Evolutionary conservation across 768 basidiomycete genomes (phyloP).

Genomic region (Suillus decipiens): DNA sequence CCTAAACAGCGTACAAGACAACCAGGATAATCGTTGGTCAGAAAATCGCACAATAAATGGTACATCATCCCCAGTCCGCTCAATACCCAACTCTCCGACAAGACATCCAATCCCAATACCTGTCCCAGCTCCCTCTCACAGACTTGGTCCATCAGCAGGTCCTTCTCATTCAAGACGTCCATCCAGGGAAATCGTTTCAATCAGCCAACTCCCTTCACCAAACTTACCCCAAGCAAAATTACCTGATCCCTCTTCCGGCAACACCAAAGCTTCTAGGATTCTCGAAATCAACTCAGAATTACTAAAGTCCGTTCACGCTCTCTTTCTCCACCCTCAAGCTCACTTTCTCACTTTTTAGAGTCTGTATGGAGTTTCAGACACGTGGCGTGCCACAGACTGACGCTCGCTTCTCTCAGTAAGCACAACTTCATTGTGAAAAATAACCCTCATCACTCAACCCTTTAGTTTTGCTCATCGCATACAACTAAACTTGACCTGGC

Average conservation of each 20-base stretch:
- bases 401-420: conserved; percentile 58
- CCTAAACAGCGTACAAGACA: conserved; percentile 19
- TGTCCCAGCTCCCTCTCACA: conserved; percentile 22
- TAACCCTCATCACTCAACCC: conserved; percentile 16
- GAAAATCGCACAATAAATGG: conserved; percentile 27
- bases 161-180: conserved; percentile 31
- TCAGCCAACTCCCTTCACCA: conserved; percentile 33
- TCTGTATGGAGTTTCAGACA: conserved; percentile 60
- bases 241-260: conserved; percentile 21
- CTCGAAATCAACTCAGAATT: conserved; percentile 72
- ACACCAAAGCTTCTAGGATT: conserved; percentile 59
- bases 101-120: conserved; percentile 17
- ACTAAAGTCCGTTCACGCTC: conserved; percentile 51
- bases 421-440: conserved; percentile 16
- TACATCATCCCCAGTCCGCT: conserved; percentile 18
- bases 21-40: conserved; percentile 13
- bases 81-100: conserved; percentile 6
- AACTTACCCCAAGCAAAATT: conserved; percentile 15
- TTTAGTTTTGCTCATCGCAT: conserved; percentile 60
- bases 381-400: conserved; percentile 51
- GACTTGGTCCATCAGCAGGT: conserved; percentile 17
- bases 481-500: conserved; percentile 71
- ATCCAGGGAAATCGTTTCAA: conserved; percentile 27
- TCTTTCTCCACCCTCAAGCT: conserved; percentile 7
- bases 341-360: conserved; percentile 38